A percentile compares a stretch with the other conserved stretches of the same genome.
phyloP scores from a whole-genome alignment of 2,329 filamentous ascomycete genomes.

The Fusarium haematococcum region DNA sequence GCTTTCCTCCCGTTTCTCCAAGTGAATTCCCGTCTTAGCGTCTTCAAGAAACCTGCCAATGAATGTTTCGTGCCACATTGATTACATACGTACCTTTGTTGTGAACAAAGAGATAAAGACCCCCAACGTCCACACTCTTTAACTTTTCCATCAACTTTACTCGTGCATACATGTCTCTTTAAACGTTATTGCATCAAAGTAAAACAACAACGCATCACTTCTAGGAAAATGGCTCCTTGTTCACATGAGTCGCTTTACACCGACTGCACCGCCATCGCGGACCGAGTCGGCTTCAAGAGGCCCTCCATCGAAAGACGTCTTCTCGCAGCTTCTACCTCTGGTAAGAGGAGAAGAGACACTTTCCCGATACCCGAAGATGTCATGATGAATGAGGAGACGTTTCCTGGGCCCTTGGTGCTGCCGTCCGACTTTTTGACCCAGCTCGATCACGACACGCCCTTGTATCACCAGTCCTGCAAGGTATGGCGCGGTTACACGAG shows the following conservation, averaged over 20 bases:
- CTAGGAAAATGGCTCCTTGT: slow-evolving; percentile 4
- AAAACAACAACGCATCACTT: not conserved
- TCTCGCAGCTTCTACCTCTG: slow-evolving; percentile 27
- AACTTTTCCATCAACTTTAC: not conserved
- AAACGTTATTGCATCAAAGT: not conserved
- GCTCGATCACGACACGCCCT: slow-evolving; percentile 63
- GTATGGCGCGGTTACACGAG: slow-evolving; percentile 61
- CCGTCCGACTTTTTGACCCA: slow-evolving; percentile 69
- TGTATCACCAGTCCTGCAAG: slow-evolving; percentile 56
- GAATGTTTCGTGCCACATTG: not conserved
- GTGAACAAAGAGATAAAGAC: not conserved
- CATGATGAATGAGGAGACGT: slow-evolving; percentile 49
- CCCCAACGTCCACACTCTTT: not conserved
- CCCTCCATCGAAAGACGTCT: slow-evolving; percentile 20
- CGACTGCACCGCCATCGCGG: slow-evolving; percentile 26
- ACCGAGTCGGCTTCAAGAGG: slow-evolving; percentile 23
- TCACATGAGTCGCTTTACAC: not conserved
- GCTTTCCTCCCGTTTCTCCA: not conserved
- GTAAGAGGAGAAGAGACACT: slow-evolving; percentile 34
- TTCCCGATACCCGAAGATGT: slow-evolving; percentile 22
- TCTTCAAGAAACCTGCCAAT: not conserved
- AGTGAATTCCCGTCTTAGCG: not conserved
- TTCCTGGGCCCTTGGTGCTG: slow-evolving; percentile 70
- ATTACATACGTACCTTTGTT: not conserved
- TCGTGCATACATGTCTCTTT: not conserved